A percentile compares a stretch with the other conserved stretches of the same genome.
phyloP scores from a whole-genome alignment of 177 flowering plant species.

The Vitis hybrid region DNA sequence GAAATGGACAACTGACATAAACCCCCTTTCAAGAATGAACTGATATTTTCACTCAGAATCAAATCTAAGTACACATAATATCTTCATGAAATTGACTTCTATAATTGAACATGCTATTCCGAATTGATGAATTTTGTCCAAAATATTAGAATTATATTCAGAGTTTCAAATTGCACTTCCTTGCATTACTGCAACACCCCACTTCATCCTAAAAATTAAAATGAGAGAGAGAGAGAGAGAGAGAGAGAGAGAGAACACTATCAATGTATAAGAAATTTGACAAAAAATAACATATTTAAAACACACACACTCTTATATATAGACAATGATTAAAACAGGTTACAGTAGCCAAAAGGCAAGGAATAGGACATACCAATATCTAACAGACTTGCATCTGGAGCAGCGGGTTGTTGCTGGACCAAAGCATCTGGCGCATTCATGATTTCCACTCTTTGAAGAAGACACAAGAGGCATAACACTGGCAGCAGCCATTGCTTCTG shows the following conservation, averaged over 20 bases:
- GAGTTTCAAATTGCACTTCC: background rate
- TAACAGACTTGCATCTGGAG: conserved; percentile 80
- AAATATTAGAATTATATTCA: background rate
- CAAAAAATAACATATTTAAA: too few species aligned
- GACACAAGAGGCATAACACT: conserved; percentile 38
- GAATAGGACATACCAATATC: conserved; percentile 61
- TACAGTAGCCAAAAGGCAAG: background rate
- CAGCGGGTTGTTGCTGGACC: conserved; percentile 80
- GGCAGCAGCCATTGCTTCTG: conserved; percentile 47
- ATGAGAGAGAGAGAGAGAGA: too few species aligned
- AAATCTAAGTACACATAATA: background rate
- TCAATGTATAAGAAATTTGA: too few species aligned
- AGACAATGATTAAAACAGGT: too few species aligned
- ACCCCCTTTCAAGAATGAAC: background rate
- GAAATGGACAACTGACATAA: background rate
- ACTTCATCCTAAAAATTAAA: too few species aligned
- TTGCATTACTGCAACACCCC: background rate
- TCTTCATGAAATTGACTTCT: background rate
- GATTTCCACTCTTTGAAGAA: conserved; percentile 34
- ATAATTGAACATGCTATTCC: background rate
- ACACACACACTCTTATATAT: too few species aligned
- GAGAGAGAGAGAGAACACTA: too few species aligned
- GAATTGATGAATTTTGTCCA: background rate
- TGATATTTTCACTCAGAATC: background rate
- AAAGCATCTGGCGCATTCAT: conserved; percentile 74